These are phyloP conservation scores for Evernia prunastri DNA, from an alignment of 495 filamentous ascomycete genomes.

Conservation along the genomic window DNA sequence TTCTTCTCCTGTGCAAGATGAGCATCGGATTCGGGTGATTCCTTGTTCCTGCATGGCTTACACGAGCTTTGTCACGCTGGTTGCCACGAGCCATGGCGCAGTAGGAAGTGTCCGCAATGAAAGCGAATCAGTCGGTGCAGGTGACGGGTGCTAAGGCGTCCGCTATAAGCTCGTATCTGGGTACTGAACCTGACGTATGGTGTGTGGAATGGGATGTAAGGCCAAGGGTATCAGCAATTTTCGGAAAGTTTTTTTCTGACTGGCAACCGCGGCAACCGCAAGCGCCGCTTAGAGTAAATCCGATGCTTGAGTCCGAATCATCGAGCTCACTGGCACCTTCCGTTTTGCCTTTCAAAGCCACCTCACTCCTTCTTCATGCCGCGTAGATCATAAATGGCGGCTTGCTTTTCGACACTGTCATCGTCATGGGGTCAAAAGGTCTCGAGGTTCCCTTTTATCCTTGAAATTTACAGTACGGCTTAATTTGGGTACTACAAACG, in stretches of 20 bases:
- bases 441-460: neutral
- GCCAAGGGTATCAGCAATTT: neutral
- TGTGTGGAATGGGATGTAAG: neutral
- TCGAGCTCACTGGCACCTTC: neutral
- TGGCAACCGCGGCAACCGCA: neutral
- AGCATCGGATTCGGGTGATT: slow-evolving; percentile 48
- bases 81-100: slow-evolving; percentile 78
- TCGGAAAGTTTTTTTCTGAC: neutral
- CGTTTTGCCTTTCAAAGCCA: neutral
- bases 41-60: slow-evolving; percentile 62
- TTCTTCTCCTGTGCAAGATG: slow-evolving; percentile 2
- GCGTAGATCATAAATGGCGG: neutral
- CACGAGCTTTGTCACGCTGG: slow-evolving; percentile 79
- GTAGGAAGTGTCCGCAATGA: slow-evolving; percentile 7
- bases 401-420: neutral
- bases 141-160: neutral
- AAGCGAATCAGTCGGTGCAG: neutral
- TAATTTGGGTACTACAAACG: neutral
- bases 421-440: neutral
- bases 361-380: neutral
- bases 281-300: neutral
- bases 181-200: neutral
- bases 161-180: neutral
- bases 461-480: neutral
- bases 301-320: neutral